Conservation (phyloP, 2,329 filamentous ascomycete species). For the Xylariaceae sp. region DNA sequence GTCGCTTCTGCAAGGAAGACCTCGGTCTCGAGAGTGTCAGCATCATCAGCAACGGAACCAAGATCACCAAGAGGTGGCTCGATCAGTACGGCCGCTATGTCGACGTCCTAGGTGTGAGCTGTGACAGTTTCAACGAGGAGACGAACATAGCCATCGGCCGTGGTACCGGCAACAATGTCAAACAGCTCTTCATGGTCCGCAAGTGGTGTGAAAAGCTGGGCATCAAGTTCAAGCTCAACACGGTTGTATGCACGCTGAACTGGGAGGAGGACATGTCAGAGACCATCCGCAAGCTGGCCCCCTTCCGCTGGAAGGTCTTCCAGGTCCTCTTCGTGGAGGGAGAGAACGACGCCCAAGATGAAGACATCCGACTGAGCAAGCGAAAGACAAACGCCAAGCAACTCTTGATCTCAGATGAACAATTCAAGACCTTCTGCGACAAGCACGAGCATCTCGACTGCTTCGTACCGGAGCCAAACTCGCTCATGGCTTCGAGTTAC, state of each 20-base stretch:
- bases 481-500: constrained; percentile 46
- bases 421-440: constrained; percentile 43
- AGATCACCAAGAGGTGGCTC: constrained; percentile 41
- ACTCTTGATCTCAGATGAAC: constrained; percentile 43
- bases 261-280: constrained; percentile 45
- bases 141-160: constrained; percentile 50
- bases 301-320: constrained; percentile 53
- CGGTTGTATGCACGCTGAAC: constrained; percentile 46
- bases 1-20: constrained; percentile 44
- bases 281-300: constrained; percentile 36
- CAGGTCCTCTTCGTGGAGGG: constrained; percentile 48
- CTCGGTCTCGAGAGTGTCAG: constrained; percentile 46
- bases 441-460: constrained; percentile 37
- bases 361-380: constrained; percentile 21
- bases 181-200: constrained; percentile 39
- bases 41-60: constrained; percentile 50
- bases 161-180: constrained; percentile 43
- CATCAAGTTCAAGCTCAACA: constrained; percentile 55
- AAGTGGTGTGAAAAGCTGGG: constrained; percentile 42
- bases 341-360: constrained; percentile 44
- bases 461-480: constrained; percentile 46
- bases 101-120: constrained; percentile 51
- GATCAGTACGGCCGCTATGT: constrained; percentile 38
- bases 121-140: constrained; percentile 47
- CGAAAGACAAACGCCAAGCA: constrained; percentile 37